Conservation (phyloP, 1,284 basidiomycete genomes). For the Wolfiporia cocos region DNA sequence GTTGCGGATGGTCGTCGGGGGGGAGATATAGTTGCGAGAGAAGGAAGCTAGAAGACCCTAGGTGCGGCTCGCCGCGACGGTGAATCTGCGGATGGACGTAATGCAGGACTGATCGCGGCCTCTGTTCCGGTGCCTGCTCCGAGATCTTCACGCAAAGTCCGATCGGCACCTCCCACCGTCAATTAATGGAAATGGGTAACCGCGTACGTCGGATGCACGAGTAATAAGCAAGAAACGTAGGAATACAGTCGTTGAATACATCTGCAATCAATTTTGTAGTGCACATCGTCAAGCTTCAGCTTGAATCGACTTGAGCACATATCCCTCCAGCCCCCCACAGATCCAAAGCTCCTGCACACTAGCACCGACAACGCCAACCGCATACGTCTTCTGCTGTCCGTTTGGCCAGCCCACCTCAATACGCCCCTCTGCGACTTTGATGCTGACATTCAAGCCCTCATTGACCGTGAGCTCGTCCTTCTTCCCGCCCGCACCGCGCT, state of each 20-base stretch:
- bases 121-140: too few species aligned
- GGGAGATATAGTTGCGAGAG: too few species aligned
- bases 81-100: too few species aligned
- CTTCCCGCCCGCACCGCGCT: conserved; percentile 70
- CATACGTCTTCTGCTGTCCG: conserved; percentile 52
- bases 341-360: conserved; percentile 94
- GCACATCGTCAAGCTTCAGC: conserved; percentile 13
- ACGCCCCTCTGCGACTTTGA: conserved; percentile 67
- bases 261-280: background rate
- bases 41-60: too few species aligned
- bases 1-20: too few species aligned
- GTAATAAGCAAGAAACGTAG: too few species aligned
- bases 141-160: too few species aligned
- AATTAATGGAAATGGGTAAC: too few species aligned
- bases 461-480: conserved; percentile 80
- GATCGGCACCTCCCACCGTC: too few species aligned
- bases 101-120: too few species aligned
- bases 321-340: conserved; percentile 77
- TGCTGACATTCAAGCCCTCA: conserved; percentile 57
- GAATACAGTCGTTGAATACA: background rate
- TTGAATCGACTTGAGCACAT: conserved; percentile 67
- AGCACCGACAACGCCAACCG: conserved; percentile 71
- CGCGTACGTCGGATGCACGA: too few species aligned
- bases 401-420: conserved; percentile 45
- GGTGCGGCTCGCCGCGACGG: too few species aligned